Conservation (phyloP, 768 basidiomycete genomes). For the Cyclocybe aegerita region DNA sequence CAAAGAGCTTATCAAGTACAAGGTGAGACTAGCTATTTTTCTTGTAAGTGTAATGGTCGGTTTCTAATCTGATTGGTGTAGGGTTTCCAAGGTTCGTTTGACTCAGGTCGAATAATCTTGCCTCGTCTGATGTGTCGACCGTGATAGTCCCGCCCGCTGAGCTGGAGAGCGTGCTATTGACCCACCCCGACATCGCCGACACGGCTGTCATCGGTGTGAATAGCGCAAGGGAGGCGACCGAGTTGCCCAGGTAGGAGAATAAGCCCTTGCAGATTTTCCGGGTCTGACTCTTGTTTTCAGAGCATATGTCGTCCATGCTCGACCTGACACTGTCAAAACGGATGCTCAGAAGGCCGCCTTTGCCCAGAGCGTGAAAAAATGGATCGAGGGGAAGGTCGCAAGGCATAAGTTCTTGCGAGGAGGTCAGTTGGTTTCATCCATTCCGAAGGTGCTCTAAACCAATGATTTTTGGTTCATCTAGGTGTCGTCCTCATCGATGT, state of each 20-base stretch:
- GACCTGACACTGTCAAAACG: slow-evolving; percentile 33
- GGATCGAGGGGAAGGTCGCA: slow-evolving; percentile 71
- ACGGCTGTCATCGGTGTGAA: slow-evolving; percentile 79
- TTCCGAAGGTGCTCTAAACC: neutral
- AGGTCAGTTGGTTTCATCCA: slow-evolving; percentile 29
- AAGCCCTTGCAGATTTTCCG: neutral
- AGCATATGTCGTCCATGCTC: slow-evolving; percentile 61
- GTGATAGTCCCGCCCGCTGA: slow-evolving; percentile 80
- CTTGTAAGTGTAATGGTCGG: no score
- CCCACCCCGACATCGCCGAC: slow-evolving; percentile 76
- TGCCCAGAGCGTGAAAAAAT: slow-evolving; percentile 51
- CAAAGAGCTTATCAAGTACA: slow-evolving; percentile 80
- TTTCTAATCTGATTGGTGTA: slow-evolving; percentile 1
- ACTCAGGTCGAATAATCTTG: no score
- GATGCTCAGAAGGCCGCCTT: slow-evolving; percentile 42
- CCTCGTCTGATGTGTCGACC: neutral
- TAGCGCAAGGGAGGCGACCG: slow-evolving; percentile 67
- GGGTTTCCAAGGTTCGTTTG: slow-evolving; percentile 84
- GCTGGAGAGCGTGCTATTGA: slow-evolving; percentile 75
- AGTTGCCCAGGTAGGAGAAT: slow-evolving; percentile 64
- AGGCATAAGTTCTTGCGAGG: slow-evolving; percentile 80
- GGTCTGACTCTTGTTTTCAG: slow-evolving; percentile 26
- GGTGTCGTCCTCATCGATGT: slow-evolving; percentile 62
- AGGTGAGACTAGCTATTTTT: slow-evolving; percentile 32
- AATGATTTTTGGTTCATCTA: slow-evolving; percentile 30